Base-by-base conservation (phyloP, 2,329 filamentous ascomycete genomes). In the Lasiodiplodia sp. region DNA sequence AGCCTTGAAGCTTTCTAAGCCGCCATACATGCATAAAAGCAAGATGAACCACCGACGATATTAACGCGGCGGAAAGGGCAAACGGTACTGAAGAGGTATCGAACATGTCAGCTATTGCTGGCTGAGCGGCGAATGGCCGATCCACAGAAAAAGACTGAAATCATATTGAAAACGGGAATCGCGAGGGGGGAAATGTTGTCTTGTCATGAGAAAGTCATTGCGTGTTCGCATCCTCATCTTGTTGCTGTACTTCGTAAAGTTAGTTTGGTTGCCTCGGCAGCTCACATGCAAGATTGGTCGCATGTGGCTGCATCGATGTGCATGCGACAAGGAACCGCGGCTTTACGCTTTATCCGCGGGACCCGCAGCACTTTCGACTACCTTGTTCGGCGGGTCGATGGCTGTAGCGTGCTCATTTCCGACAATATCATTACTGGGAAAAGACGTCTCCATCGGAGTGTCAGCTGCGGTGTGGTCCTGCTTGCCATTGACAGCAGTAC, bases 361-460 rank as follows among this genome's bases (percentile, higher is more conserved):
- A 11, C 37, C 34, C 6, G 28, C 44, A n/a, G 47, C 21, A 31
- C 44, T 25, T 16, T 52, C 60, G n/a, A 49, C 23, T 7, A 21
- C 44, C 28, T 64, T 52, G 12, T 28, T 21, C n/a, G 31, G 28
- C 5, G 44, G 8, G 18, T 55, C 56, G 47, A 56, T 57, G 47
- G 31, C 47, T 23, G 47, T 49, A 6, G 37, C 47, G 25, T 68
- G 57, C 10, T 68, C 57, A 1, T 58, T 47, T 12, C 47, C 66
- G 12, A 68, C 25, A 16, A 58, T 25, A 28, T 56, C 23, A 52
- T 34, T 52, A 21, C 38, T 37, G 31, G 28, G 23, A 55, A 67
- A 58, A 51, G 31, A 18, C 40, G 55, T 52, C n/a, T 67, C 65
- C 65, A 67, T 60, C 1, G 55, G 55, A 21, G 66, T 53, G 55